Evolutionary conservation across 768 basidiomycete genomes (phyloP).

Genomic region (Lepiota brunneoincarnata): DNA sequence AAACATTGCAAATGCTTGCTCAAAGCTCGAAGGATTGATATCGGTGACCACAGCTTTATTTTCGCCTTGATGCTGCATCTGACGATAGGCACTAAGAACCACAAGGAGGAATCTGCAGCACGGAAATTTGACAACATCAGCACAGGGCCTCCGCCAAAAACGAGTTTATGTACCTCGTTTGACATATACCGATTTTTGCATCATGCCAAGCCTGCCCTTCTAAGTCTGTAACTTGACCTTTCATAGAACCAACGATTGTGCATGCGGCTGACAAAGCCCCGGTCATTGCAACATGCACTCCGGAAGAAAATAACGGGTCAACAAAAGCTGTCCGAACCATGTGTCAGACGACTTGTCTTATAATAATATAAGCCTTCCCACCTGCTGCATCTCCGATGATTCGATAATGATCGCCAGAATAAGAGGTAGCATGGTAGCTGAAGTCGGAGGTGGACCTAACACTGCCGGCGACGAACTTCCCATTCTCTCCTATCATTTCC

Average conservation of each 20-base stretch:
- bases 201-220: conserved; percentile 31
- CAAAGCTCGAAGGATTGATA: conserved; percentile 43
- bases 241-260: conserved; percentile 33
- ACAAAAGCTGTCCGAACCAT: conserved; percentile 33
- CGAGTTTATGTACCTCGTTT: conserved; percentile 26
- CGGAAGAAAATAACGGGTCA: conserved; percentile 43
- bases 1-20: conserved; percentile 44
- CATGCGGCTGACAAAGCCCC: conserved; percentile 35
- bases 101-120: conserved; percentile 41
- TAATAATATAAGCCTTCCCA: conserved; percentile 17
- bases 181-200: conserved; percentile 28
- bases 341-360: neutral
- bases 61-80: conserved; percentile 40
- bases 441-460: conserved; percentile 31
- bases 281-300: conserved; percentile 38
- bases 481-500: conserved; percentile 26
- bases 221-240: conserved; percentile 26
- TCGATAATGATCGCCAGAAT: conserved; percentile 33
- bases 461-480: conserved; percentile 18
- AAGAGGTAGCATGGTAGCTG: conserved; percentile 32
- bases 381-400: conserved; percentile 41
- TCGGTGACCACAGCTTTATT: conserved; percentile 33
- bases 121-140: neutral
- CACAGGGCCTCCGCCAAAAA: neutral
- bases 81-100: conserved; percentile 49